Percentiles rank a stretch among this genome's conserved stretches.
Conservation (phyloP, 768 basidiomycete species). For the Mycena venus region DNA sequence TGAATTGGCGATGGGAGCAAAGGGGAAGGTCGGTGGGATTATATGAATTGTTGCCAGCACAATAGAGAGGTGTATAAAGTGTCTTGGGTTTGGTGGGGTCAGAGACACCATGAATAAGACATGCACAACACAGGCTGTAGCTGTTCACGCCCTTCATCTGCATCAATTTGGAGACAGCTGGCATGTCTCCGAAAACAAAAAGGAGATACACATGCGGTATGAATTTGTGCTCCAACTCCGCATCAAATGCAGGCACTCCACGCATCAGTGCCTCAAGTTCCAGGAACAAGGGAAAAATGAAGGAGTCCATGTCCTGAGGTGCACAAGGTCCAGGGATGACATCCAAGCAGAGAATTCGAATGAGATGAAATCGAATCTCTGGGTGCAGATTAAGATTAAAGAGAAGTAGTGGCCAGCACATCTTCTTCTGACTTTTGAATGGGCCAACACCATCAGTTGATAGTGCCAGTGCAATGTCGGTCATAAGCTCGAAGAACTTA, state of each 20-base stretch:
- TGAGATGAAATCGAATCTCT: constrained; percentile 42
- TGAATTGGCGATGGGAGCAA: neutral
- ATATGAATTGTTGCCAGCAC: neutral
- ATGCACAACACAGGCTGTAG: constrained; percentile 32
- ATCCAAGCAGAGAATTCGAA: constrained; percentile 47
- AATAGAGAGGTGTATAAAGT: neutral
- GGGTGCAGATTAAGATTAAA: constrained; percentile 50
- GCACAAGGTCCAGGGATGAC: constrained; percentile 54
- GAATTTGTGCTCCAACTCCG: neutral
- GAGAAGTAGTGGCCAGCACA: neutral
- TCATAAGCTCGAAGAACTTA: no score
- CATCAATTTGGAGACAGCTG: neutral
- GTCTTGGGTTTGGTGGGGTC: neutral
- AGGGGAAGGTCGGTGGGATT: neutral
- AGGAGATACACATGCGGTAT: neutral
- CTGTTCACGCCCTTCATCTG: neutral
- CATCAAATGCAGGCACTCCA: neutral
- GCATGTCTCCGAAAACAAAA: constrained; percentile 4
- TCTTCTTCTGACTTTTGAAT: no score
- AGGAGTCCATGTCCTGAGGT: constrained; percentile 44
- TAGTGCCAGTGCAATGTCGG: no score
- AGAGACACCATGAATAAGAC: constrained; percentile 1
- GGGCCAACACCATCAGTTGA: no score
- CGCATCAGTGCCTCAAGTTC: neutral
- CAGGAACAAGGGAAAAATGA: constrained; percentile 41